Evolutionary conservation across 305 asterid genomes (phyloP).

Genomic region (Monarda citriodora): DNA sequence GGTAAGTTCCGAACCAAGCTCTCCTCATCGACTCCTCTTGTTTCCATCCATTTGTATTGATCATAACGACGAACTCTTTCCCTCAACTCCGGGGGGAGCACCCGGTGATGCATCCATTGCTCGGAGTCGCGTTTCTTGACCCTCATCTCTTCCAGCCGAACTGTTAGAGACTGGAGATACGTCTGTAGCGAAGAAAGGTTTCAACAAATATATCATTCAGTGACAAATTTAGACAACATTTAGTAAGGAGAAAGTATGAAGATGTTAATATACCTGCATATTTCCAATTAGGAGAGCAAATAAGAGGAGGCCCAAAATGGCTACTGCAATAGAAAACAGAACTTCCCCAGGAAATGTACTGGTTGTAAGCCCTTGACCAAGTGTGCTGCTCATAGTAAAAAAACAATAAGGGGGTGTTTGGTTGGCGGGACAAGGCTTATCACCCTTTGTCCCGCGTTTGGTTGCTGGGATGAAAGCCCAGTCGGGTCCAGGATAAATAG

Average conservation of each 20-base stretch:
- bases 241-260: neutral
- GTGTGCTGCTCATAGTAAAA: slow-evolving; percentile 59
- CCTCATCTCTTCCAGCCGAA: slow-evolving; percentile 99
- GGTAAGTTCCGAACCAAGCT: slow-evolving; percentile 94
- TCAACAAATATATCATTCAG: slow-evolving; percentile 13
- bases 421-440: no score
- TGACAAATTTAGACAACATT: slow-evolving; percentile 4
- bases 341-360: slow-evolving; percentile 96
- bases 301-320: slow-evolving; percentile 87
- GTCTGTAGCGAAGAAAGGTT: slow-evolving; percentile 51
- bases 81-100: slow-evolving; percentile 87
- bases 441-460: no score
- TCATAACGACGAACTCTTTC: slow-evolving; percentile 96
- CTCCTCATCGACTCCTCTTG: slow-evolving; percentile 98
- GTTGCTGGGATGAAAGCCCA: no score
- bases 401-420: no score
- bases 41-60: slow-evolving; percentile 99
- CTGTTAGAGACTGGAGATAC: slow-evolving; percentile 93
- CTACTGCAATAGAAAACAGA: slow-evolving; percentile 80
- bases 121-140: slow-evolving; percentile 92
- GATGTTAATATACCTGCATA: slow-evolving; percentile 78
- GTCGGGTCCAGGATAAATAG: no score
- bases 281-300: slow-evolving; percentile 99
- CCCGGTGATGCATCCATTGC: slow-evolving; percentile 99
- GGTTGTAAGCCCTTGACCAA: slow-evolving; percentile 96